Conservation (phyloP, 768 basidiomycete genomes). For the Rhizopogon vesiculosus region DNA sequence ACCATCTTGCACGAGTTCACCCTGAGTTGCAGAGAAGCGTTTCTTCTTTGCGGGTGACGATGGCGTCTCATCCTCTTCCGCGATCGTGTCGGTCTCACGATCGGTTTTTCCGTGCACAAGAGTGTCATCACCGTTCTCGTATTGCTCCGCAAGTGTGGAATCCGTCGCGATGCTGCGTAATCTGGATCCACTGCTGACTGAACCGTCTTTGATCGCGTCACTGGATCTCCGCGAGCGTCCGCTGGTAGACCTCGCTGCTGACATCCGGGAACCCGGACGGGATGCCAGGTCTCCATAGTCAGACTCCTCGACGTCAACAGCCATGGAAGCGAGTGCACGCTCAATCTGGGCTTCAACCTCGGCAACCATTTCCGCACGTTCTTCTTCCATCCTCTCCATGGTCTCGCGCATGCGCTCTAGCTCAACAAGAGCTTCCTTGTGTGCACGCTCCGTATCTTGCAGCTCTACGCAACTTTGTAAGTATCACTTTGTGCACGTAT, state of each 20-base stretch:
- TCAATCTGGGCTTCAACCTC: constrained; percentile 92
- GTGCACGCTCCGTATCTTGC: constrained; percentile 74
- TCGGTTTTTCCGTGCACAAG: constrained; percentile 31
- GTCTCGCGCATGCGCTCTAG: constrained; percentile 77
- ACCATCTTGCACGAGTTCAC: constrained; percentile 64
- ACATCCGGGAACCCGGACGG: constrained; percentile 63
- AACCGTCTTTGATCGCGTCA: constrained; percentile 46
- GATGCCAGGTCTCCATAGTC: constrained; percentile 62
- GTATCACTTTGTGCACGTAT: background rate
- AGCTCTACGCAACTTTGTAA: constrained; percentile 48
- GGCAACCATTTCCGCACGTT: constrained; percentile 86
- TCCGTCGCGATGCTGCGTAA: constrained; percentile 76
- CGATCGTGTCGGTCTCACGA: constrained; percentile 47
- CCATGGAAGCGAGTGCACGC: constrained; percentile 80
- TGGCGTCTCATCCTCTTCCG: constrained; percentile 50
- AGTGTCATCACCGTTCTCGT: constrained; percentile 40
- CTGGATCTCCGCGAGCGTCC: constrained; percentile 57
- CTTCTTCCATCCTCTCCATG: constrained; percentile 86
- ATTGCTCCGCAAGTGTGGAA: constrained; percentile 72
- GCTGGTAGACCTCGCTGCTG: constrained; percentile 44
- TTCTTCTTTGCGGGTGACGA: constrained; percentile 54
- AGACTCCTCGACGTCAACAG: constrained; percentile 68
- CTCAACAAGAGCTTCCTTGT: constrained; percentile 76
- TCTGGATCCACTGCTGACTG: constrained; percentile 25
- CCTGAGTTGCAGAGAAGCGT: constrained; percentile 70